Base-by-base conservation (phyloP, 106 monocot genomes). In the Dioscorea dumetorum region DNA sequence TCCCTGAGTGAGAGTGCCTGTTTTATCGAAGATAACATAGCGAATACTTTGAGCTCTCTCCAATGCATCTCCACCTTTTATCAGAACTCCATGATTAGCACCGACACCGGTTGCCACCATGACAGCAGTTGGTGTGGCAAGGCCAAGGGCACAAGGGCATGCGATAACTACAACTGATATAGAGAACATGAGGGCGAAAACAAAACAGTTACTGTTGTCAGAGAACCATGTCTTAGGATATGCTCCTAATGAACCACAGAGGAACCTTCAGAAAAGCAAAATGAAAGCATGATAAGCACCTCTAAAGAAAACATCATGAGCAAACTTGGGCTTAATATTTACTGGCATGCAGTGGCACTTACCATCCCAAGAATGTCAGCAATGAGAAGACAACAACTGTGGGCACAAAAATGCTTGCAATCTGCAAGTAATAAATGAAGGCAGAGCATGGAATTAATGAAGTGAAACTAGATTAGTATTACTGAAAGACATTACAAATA, bases 31-130 rank as follows among this genome's bases (percentile, higher is more conserved):
- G 32, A 99, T 78, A 13, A 99, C 89, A 69, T 84, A 76, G 8
- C 72, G 63, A 16, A 99, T 61, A 68, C 75, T 84, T 62, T 99
- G 82, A 28, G 97, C 92, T 78, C 89, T 91, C 78, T 99, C 97
- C 60, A 99, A 61, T 48, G 97, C 97, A 78, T 99, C 90, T 24
- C 97, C 97, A 33, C 97, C 97, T 74, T 99, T 99, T 22, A 99
- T 91, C 21, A 99, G 69, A 17, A 99, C 75, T 4, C 97, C 97
- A 61, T 92, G 86, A 20, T 67, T 76, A 58, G 97, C 97, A 51
- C 92, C 97, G 58, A 92, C 90, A 54, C 97, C 97, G 7, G 97
- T 99, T 22, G 92, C 97, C 22, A 99, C 97, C 97, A 99, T 99
- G 32, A 99, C 92, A 61, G 97, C 97, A 53, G 97, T 99, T 48